Percentiles rank a stretch among this genome's conserved stretches.
Evolutionary conservation across 1,139 yeast species (phyloP).

Genomic region (Entelexis sorbosivorans): DNA sequence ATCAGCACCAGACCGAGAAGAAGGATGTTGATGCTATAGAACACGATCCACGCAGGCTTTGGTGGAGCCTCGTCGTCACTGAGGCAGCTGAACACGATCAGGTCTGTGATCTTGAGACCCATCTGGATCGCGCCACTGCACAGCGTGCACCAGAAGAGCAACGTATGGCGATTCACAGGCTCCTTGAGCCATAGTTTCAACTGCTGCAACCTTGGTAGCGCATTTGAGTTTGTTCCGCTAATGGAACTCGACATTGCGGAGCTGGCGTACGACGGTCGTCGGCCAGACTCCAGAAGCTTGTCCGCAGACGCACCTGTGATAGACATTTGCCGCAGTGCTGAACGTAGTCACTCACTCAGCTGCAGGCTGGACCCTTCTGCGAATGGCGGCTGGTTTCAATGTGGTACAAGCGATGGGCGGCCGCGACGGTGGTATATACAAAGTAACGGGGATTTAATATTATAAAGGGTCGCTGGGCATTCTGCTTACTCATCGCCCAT

Average conservation of each 20-base stretch:
- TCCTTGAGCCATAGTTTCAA: slow-evolving; percentile 5
- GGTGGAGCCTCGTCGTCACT: slow-evolving; percentile 8
- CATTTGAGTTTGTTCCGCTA: slow-evolving; percentile 1
- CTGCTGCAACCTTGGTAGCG: slow-evolving; percentile 15
- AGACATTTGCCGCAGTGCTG: background rate
- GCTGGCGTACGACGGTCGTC: slow-evolving; percentile 10
- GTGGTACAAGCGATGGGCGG: background rate
- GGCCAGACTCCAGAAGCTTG: slow-evolving; percentile 8
- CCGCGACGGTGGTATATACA: background rate
- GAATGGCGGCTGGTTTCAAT: background rate
- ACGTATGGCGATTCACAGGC: slow-evolving; percentile 10
- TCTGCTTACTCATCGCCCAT: background rate
- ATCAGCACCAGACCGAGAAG: slow-evolving; percentile 7
- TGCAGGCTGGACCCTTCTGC: background rate
- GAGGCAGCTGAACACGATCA: slow-evolving; percentile 15
- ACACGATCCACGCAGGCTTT: slow-evolving; percentile 16
- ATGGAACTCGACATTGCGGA: background rate
- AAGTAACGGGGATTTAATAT: background rate
- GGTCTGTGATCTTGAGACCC: slow-evolving; percentile 15
- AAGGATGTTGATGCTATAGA: slow-evolving; percentile 14
- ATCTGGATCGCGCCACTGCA: slow-evolving; percentile 15
- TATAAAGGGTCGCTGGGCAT: slow-evolving; percentile 1
- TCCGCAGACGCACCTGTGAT: background rate
- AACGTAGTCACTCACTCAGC: slow-evolving; percentile 1
- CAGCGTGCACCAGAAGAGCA: slow-evolving; percentile 15